Percentiles rank a stretch among this genome's conserved stretches.
phyloP scores from a whole-genome alignment of 2,329 filamentous ascomycete genomes.

The Raffaelea albimanens region DNA sequence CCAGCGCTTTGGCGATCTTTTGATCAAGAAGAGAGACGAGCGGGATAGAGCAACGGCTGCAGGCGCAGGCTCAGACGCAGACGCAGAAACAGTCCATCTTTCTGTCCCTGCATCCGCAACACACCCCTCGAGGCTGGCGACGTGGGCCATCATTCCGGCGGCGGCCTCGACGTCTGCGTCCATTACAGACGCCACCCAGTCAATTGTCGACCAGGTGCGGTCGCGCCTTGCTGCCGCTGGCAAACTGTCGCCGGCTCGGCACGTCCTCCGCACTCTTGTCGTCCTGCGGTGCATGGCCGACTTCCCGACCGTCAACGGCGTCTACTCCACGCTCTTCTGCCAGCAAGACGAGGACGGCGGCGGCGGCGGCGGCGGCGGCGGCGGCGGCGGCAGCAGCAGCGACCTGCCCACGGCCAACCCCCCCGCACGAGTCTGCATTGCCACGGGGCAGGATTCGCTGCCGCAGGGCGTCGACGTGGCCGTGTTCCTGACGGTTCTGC shows the following conservation, averaged over 20 bases:
- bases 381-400: too few species aligned
- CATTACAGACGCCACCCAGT: slow-evolving; percentile 38
- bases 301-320: slow-evolving; percentile 64
- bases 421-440: slow-evolving; percentile 74
- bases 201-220: slow-evolving; percentile 36
- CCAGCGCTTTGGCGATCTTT: slow-evolving; percentile 38
- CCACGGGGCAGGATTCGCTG: slow-evolving; percentile 55
- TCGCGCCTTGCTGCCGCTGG: slow-evolving; percentile 25
- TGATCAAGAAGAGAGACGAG: too few species aligned
- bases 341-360: too few species aligned
- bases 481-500: slow-evolving; percentile 28
- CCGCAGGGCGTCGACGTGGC: slow-evolving; percentile 50
- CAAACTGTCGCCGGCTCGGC: slow-evolving; percentile 17
- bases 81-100: not conserved
- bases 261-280: slow-evolving; percentile 51
- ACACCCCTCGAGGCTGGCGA: too few species aligned
- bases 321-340: slow-evolving; percentile 69
- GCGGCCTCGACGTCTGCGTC: slow-evolving; percentile 7
- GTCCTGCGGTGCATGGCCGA: slow-evolving; percentile 71
- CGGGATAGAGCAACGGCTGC: not conserved
- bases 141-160: too few species aligned
- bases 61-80: not conserved
- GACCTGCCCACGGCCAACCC: too few species aligned
- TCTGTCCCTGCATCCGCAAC: not conserved
- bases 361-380: too few species aligned